phyloP scores from a whole-genome alignment of 805 yeast species.

The Cyberlindnera euphorbiae region DNA sequence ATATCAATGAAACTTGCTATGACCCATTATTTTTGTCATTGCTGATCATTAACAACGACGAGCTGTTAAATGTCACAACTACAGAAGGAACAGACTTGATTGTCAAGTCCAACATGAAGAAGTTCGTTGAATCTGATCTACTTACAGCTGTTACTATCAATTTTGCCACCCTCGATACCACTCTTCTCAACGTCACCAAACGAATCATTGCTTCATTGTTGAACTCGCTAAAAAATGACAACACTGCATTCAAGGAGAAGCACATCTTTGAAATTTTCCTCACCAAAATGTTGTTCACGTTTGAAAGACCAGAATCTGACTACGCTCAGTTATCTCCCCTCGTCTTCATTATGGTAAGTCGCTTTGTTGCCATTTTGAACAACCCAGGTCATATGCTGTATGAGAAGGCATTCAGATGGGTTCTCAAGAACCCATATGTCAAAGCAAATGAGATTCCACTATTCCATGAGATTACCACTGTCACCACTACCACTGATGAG shows the following conservation, averaged over 20 bases:
- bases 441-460: constrained; percentile 41
- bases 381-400: constrained; percentile 73
- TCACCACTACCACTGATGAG: constrained; percentile 28
- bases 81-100: constrained; percentile 21
- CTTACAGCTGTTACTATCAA: constrained; percentile 46
- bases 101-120: constrained; percentile 45
- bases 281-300: constrained; percentile 35
- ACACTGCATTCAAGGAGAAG: constrained; percentile 50
- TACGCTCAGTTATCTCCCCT: constrained; percentile 36
- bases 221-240: constrained; percentile 36
- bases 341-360: constrained; percentile 51
- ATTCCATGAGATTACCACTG: constrained; percentile 27
- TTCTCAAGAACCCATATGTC: constrained; percentile 43
- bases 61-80: constrained; percentile 41
- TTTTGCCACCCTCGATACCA: constrained; percentile 34
- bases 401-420: constrained; percentile 64
- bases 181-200: constrained; percentile 33
- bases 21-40: constrained; percentile 70
- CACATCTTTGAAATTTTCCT: constrained; percentile 50
- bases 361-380: constrained; percentile 49
- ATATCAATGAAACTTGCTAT: constrained; percentile 36
- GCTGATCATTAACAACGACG: constrained; percentile 58
- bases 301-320: constrained; percentile 15
- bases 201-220: constrained; percentile 42
- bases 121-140: constrained; percentile 51